Percentiles rank a stretch among this genome's conserved stretches.
These are phyloP conservation scores for Boletus vinaceobasis DNA, from an alignment of 768 basidiomycete species.

Conservation along the genomic window DNA sequence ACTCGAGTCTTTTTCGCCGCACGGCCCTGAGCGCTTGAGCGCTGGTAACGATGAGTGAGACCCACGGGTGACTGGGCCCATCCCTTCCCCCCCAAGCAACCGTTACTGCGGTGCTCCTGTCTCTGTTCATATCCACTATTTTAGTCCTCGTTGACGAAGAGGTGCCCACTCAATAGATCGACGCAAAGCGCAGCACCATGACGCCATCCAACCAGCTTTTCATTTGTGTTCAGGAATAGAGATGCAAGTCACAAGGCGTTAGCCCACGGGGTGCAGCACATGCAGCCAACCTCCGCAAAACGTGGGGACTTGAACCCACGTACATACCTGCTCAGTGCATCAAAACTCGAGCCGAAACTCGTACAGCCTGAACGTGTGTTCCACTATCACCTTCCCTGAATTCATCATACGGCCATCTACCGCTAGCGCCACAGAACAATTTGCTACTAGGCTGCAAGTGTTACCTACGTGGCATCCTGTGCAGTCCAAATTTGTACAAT, in stretches of 20 bases:
- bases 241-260: not conserved
- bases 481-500: not conserved
- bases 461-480: not conserved
- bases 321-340: not conserved
- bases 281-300: not conserved
- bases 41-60: not conserved
- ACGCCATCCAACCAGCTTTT: too few relatives aligned
- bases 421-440: not conserved
- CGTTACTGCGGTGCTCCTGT: not conserved
- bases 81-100: not conserved
- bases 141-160: not conserved
- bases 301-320: not conserved
- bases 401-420: not conserved
- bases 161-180: not conserved
- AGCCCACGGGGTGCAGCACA: not conserved
- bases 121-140: not conserved
- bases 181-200: not conserved
- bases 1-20: slow-evolving; percentile 27
- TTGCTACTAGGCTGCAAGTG: too few relatives aligned
- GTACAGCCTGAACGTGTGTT: not conserved
- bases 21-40: not conserved
- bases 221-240: not conserved
- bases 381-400: not conserved
- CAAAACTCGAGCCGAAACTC: not conserved
- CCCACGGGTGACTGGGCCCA: not conserved